Conservation (phyloP, 345 rosid genomes). For the Sisymbrium altissimum region DNA sequence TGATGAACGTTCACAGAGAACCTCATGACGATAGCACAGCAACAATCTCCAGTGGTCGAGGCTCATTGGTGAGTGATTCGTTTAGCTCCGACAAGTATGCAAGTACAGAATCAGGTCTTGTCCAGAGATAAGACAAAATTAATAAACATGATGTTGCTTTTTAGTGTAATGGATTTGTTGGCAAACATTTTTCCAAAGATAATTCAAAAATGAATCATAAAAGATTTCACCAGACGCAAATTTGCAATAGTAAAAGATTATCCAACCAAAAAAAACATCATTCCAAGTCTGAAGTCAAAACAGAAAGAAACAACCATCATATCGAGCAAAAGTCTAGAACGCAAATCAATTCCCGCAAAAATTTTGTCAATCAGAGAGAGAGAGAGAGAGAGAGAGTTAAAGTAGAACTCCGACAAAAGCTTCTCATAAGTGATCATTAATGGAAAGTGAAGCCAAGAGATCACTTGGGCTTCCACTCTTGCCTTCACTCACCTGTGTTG, state of each 20-base stretch:
- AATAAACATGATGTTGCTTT: not conserved
- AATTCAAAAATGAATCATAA: not conserved
- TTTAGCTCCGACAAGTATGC: not conserved
- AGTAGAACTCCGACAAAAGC: constrained; percentile 1
- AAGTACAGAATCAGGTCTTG: not conserved
- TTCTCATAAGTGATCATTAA: constrained; percentile 41
- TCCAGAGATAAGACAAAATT: not conserved
- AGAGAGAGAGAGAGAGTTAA: not conserved
- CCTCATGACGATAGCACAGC: constrained; percentile 7
- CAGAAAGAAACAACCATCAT: constrained; percentile 7
- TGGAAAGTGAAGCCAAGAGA: constrained; percentile 54
- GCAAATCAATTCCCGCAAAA: constrained; percentile 28
- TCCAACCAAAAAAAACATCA: constrained; percentile 14
- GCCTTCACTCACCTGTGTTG: constrained; percentile 33
- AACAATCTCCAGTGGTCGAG: not conserved
- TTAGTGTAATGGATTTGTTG: not conserved
- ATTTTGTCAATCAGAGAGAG: constrained; percentile 28
- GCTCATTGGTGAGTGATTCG: not conserved
- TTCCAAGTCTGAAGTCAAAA: not conserved
- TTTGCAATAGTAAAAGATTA: not conserved
- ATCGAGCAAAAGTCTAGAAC: constrained; percentile 9
- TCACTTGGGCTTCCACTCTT: constrained; percentile 46
- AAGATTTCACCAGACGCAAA: not conserved
- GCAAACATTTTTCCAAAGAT: not conserved
- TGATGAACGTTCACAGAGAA: not conserved